Conservation (phyloP, 1,284 basidiomycete genomes). For the Trichosporon sp. region DNA sequence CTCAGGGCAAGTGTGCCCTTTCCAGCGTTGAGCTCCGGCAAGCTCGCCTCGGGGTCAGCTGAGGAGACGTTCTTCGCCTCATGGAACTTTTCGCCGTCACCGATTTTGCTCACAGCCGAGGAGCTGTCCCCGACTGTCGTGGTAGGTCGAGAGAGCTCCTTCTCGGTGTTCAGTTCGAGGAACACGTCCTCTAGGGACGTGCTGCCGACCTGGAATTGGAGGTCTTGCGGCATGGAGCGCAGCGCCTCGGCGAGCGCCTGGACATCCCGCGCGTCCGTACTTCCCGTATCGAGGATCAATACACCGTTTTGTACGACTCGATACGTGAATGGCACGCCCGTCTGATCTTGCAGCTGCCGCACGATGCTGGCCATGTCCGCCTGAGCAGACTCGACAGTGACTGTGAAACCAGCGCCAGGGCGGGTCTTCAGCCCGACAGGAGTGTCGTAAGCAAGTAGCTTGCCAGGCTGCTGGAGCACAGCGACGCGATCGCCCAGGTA, state of each 20-base stretch:
- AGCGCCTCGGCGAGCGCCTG: constrained; percentile 57
- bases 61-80: neutral
- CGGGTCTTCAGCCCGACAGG: constrained; percentile 66
- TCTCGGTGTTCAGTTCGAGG: constrained; percentile 58
- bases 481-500: constrained; percentile 68
- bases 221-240: neutral
- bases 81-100: neutral
- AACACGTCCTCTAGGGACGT: constrained; percentile 77
- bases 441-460: constrained; percentile 63
- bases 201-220: constrained; percentile 61
- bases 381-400: constrained; percentile 27
- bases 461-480: constrained; percentile 67
- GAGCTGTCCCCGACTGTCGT: neutral
- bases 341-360: neutral
- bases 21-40: constrained; percentile 44
- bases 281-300: constrained; percentile 30
- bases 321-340: neutral
- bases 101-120: neutral
- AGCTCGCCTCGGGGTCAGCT: neutral
- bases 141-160: neutral
- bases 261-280: constrained; percentile 56
- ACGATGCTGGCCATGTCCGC: constrained; percentile 14
- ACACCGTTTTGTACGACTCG: constrained; percentile 13
- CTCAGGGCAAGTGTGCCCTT: constrained; percentile 13
- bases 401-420: constrained; percentile 65